Evolutionary conservation across 495 filamentous ascomycete genomes (phyloP), one percentile per base, ranked within the genome.

Genomic region (Penicillium antarcticum): DNA sequence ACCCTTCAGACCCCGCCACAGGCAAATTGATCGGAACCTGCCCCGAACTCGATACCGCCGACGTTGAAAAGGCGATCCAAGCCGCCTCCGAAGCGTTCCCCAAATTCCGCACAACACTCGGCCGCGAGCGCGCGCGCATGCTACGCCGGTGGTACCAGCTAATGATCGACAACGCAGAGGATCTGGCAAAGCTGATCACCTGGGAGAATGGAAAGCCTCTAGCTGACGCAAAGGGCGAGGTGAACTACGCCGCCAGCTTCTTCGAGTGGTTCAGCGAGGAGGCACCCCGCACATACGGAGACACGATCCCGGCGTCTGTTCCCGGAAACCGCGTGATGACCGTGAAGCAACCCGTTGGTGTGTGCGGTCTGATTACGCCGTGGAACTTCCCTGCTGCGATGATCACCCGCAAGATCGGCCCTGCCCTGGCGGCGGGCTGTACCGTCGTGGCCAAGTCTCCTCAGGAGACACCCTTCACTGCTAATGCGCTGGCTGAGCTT

Each of bases 321-420:
- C 69, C 84, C 0, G 84, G 81, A 0, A 92, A 91, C 72, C 78
- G 89, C n/a, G 77, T 92, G 2, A 78, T 88, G 24, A 92, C 88
- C 1, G 64, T 88, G 18, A 89, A 88, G 67, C 84, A 97, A 69
- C 92, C 94, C 5, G 83, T 97, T 39, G 94, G 94, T 55, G 92
- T 98, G 11, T 95, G 89, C 60, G 92, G 91, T 11, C 74, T 98
- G 29, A 96, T 98, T 65, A 97, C 94, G 17, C 94, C 94, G 19
- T 96, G 91, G 91, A 96, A 96, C 72, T 96, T 95, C 70, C 91
- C 91, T 2, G 86, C 87, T 7, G 91, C 91, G 6, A 96, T 96
- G 91, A 87, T 95, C 57, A 92, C 91, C 3, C 74, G 91, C 21
- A 96, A 96, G 70, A 83, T 92, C 49, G 91, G 83, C 1, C 88